These are phyloP conservation scores for Boletus patriciae DNA, from an alignment of 768 basidiomycete species.

Conservation along the genomic window DNA sequence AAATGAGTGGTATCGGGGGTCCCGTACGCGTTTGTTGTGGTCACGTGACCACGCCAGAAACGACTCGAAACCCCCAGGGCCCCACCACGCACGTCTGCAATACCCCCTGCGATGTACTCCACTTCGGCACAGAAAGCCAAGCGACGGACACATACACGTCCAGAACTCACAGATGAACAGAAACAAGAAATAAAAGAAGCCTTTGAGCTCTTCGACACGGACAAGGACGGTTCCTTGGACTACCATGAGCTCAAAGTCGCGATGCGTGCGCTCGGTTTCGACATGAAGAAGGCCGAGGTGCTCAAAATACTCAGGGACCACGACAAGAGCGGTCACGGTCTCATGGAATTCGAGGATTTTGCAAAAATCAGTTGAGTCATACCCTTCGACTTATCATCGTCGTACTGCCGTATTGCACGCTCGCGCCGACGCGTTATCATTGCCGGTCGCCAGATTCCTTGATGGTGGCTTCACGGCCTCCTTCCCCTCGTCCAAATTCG, in stretches of 20 bases:
- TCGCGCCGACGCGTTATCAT: conserved; percentile 5
- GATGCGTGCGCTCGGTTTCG: conserved; percentile 96
- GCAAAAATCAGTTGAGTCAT: conserved; percentile 80
- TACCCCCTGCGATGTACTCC: conserved; percentile 45
- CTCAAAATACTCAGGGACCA: conserved; percentile 91
- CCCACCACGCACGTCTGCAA: neutral
- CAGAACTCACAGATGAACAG: conserved; percentile 84
- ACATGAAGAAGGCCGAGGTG: conserved; percentile 97
- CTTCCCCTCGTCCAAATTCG: neutral
- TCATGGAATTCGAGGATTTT: conserved; percentile 95
- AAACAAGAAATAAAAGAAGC: conserved; percentile 98
- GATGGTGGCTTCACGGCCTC: neutral
- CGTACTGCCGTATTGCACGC: neutral
- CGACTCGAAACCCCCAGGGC: neutral
- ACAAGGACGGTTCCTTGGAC: conserved; percentile 94
- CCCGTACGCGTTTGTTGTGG: conserved; percentile 26
- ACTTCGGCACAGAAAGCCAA: conserved; percentile 72
- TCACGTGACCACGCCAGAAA: conserved; percentile 25
- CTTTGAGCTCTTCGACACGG: conserved; percentile 98
- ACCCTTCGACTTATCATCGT: neutral
- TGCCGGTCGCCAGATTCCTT: neutral
- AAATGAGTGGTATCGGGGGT: conserved; percentile 20
- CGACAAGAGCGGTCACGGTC: conserved; percentile 74
- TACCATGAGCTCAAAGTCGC: conserved; percentile 99
- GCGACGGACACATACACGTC: conserved; percentile 69